A percentile compares a stretch with the other conserved stretches of the same genome.
These are phyloP conservation scores for Auriculariales sp. DNA, from an alignment of 768 basidiomycete genomes.

Conservation along the genomic window DNA sequence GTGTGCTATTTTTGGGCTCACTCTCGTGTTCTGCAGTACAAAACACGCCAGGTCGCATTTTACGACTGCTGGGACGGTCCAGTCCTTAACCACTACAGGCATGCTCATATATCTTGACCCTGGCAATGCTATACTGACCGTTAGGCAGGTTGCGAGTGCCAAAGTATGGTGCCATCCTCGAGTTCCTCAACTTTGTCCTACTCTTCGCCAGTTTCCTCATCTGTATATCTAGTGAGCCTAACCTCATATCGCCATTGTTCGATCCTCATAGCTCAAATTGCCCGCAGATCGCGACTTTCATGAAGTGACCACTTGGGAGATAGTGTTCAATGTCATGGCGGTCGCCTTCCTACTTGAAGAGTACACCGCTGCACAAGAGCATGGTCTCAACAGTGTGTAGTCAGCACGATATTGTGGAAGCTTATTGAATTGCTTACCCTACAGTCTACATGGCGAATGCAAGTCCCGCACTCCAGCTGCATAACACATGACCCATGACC, in stretches of 20 bases:
- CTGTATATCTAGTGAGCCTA: slow-evolving; percentile 53
- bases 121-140: not conserved
- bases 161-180: slow-evolving; percentile 59
- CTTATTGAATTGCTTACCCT: not conserved
- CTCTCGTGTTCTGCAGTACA: too few species aligned
- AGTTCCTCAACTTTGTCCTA: slow-evolving; percentile 62
- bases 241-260: not conserved
- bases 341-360: slow-evolving; percentile 72
- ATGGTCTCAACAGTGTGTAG: slow-evolving; percentile 72
- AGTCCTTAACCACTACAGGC: slow-evolving; percentile 78
- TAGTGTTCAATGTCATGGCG: slow-evolving; percentile 60
- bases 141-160: slow-evolving; percentile 57
- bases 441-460: slow-evolving; percentile 78
- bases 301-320: slow-evolving; percentile 45
- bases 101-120: slow-evolving; percentile 1
- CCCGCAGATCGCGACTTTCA: slow-evolving; percentile 39
- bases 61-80: slow-evolving; percentile 55
- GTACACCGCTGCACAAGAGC: slow-evolving; percentile 74
- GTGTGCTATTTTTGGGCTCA: too few species aligned
- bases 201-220: slow-evolving; percentile 57
- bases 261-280: not conserved
- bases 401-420: not conserved
- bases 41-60: slow-evolving; percentile 54
- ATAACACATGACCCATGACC: not conserved
- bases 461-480: slow-evolving; percentile 6